phyloP scores from a whole-genome alignment of 2,329 filamentous ascomycete genomes.

The Talaromyces atroroseus region DNA sequence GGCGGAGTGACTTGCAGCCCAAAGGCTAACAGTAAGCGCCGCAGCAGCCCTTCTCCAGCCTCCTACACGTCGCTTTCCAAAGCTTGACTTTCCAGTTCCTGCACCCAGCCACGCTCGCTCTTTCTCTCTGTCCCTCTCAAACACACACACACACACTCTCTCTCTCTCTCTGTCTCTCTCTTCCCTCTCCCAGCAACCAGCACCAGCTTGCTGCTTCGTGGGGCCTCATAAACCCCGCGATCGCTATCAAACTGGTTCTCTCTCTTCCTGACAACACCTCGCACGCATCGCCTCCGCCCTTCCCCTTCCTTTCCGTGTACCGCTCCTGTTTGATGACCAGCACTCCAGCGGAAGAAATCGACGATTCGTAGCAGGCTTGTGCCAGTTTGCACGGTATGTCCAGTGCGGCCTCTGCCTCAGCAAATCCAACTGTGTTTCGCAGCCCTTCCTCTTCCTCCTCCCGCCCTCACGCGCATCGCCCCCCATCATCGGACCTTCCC shows the following conservation, averaged over 20 bases:
- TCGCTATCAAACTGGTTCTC: background rate
- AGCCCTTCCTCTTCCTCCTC: conserved; percentile 48
- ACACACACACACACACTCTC: no score
- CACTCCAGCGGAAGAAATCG: background rate
- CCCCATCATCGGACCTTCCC: conserved; percentile 38
- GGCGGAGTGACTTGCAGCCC: background rate
- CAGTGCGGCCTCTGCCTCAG: conserved; percentile 41
- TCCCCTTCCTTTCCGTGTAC: background rate
- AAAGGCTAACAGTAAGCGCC: background rate
- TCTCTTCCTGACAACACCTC: no score
- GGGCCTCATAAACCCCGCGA: background rate
- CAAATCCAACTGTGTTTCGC: conserved; percentile 44
- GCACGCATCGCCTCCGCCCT: background rate
- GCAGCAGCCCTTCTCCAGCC: background rate
- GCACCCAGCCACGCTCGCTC: background rate
- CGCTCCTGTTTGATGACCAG: background rate
- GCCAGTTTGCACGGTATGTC: conserved; percentile 29
- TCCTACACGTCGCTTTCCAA: background rate
- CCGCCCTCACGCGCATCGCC: conserved; percentile 35
- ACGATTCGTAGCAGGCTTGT: background rate
- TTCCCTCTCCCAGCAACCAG: background rate
- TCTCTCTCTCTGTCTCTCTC: background rate
- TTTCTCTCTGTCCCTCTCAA: background rate
- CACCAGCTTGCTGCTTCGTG: background rate
- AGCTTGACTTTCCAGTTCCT: background rate